Base-by-base conservation (phyloP, 192 early-diverging fungal species). In the Polychytrium aggregatum region DNA sequence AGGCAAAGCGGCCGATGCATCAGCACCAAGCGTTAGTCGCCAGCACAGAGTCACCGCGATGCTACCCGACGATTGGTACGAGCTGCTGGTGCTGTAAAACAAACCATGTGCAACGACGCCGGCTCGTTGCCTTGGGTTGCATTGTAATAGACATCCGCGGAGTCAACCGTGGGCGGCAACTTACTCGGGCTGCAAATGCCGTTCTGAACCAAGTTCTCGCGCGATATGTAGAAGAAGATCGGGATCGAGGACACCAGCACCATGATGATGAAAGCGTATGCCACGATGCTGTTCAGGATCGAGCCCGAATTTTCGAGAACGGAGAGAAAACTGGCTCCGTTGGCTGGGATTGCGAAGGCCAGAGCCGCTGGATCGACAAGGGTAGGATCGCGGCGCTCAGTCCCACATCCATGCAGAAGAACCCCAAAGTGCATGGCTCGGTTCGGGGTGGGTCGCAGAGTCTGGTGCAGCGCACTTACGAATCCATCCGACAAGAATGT, bases 231-330 rank as follows among this genome's bases (percentile, higher is more conserved):
- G 37, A 65, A 78, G 25, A 47, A 60, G 24, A 74, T 57, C 1
- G 73, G 69, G 36, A 78, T 72, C 10, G 61, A 46, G n/a, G 72
- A 69, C 27, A 78, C 41, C 27, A 78, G 50, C 71, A 78, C 72
- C 20, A 68, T 56, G 37, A 70, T 52, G 6, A 66, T 42, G 53
- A 72, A 78, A 14, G 58, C 26, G 40, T 66, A 75, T 25, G 62
- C 60, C 0, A 56, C 51, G n/a, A 56, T 43, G 50, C 66, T 69
- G 53, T 58, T 67, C 11, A 76, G 60, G 16, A 42, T 48, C 4
- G 61, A 53, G 10, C 26, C 21, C 9, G 18, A 28, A 14, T 57
- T 43, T 3, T n/a, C n/a, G n/a, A n/a, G n/a, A n/a, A 68, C 24
- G 17, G 63, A 53, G 28, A 53, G 52, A 18, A 67, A 46, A 22